phyloP scores from a whole-genome alignment of 1,139 yeast species.

The Saccharomyces hybrid region DNA sequence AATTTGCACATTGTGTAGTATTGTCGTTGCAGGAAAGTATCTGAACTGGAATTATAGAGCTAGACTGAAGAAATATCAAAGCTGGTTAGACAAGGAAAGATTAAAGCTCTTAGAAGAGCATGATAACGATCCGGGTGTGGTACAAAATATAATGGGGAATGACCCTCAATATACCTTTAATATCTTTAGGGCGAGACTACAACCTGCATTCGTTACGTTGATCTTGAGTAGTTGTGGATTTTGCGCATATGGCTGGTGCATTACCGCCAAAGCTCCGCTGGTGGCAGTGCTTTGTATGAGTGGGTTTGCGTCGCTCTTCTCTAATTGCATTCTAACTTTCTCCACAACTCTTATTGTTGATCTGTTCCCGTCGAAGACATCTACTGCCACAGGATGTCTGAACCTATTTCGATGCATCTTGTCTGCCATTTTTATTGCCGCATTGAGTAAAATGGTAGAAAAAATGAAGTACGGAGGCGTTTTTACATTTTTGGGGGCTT shows the following conservation, averaged over 20 bases:
- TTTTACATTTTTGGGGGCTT: slow-evolving; percentile 47
- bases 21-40: slow-evolving; percentile 41
- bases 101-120: slow-evolving; percentile 23
- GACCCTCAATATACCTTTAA: slow-evolving; percentile 31
- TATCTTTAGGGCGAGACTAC: slow-evolving; percentile 44
- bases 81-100: slow-evolving; percentile 21
- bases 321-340: slow-evolving; percentile 45
- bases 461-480: slow-evolving; percentile 54
- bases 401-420: slow-evolving; percentile 52
- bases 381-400: slow-evolving; percentile 52
- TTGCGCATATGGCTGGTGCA: slow-evolving; percentile 64
- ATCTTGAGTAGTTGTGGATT: slow-evolving; percentile 36
- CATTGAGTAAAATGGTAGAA: slow-evolving; percentile 46
- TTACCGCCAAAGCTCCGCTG: slow-evolving; percentile 42
- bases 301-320: slow-evolving; percentile 46
- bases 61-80: slow-evolving; percentile 14
- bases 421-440: slow-evolving; percentile 56
- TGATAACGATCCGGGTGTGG: slow-evolving; percentile 16
- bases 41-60: slow-evolving; percentile 41
- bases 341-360: slow-evolving; percentile 54
- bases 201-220: slow-evolving; percentile 34
- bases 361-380: slow-evolving; percentile 47
- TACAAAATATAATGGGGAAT: slow-evolving; percentile 17
- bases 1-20: slow-evolving; percentile 45
- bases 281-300: slow-evolving; percentile 52